Percentiles rank a stretch among this genome's conserved stretches.
phyloP scores from a whole-genome alignment of 1,284 basidiomycete species.

The Heliocybe sulcata region DNA sequence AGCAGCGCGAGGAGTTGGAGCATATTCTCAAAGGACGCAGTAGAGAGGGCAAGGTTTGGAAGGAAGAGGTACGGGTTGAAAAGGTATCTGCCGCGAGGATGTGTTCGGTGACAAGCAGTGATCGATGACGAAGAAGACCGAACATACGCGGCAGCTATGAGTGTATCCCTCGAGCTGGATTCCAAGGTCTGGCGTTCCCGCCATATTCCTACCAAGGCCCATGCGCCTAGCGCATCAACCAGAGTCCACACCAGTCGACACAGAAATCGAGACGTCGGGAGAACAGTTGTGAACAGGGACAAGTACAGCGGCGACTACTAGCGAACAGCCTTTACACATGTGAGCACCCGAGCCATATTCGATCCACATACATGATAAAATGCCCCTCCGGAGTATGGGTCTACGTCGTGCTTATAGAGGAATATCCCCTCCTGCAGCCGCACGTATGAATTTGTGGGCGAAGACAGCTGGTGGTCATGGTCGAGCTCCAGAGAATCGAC shows the following conservation, averaged over 20 bases:
- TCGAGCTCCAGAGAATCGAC: constrained; percentile 22
- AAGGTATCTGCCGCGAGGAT: constrained; percentile 54
- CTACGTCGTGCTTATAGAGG: constrained; percentile 61
- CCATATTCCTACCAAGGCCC: constrained; percentile 64
- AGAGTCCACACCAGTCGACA: constrained; percentile 65
- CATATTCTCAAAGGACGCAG: constrained; percentile 74
- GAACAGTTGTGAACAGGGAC: constrained; percentile 63
- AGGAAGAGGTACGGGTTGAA: constrained; percentile 85
- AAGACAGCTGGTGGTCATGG: not conserved
- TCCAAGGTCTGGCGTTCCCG: constrained; percentile 43
- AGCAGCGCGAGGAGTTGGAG: constrained; percentile 63
- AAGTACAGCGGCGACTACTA: constrained; percentile 76
- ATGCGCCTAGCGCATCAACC: constrained; percentile 61
- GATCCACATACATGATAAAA: constrained; percentile 71
- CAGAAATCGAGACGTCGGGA: constrained; percentile 42
- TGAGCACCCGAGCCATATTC: constrained; percentile 3
- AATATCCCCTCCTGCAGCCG: constrained; percentile 85
- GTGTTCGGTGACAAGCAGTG: constrained; percentile 1
- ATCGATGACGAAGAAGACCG: not conserved
- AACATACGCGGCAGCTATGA: constrained; percentile 60
- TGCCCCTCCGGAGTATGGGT: constrained; percentile 81
- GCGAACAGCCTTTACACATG: constrained; percentile 9
- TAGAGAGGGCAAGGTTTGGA: constrained; percentile 75
- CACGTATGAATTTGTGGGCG: constrained; percentile 7
- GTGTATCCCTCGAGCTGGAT: constrained; percentile 38